Conservation (phyloP, 2,329 filamentous ascomycete species). For the Septoria petroselini region DNA sequence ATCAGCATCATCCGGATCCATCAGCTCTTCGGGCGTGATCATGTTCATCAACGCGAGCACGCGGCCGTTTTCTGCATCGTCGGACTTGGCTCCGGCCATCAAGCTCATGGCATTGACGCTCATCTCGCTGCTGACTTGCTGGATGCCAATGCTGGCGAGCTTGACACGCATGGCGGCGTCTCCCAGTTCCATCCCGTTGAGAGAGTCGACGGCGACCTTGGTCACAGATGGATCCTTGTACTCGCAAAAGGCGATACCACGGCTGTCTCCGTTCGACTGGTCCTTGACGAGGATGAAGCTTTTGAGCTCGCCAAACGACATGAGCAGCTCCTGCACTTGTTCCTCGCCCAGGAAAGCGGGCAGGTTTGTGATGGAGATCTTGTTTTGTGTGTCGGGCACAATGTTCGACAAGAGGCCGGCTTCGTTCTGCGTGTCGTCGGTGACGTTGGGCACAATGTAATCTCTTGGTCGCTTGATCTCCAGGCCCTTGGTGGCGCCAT, state of each 20-base stretch:
- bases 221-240: conserved; percentile 76
- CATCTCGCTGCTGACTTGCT: conserved; percentile 93
- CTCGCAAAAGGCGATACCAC: conserved; percentile 97
- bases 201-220: conserved; percentile 79
- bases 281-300: conserved; percentile 90
- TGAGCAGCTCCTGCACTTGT: conserved; percentile 84
- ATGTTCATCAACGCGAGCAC: conserved; percentile 96
- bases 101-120: conserved; percentile 97
- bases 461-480: conserved; percentile 87
- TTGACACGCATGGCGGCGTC: conserved; percentile 80
- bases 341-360: conserved; percentile 85
- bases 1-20: conserved; percentile 93
- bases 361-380: conserved; percentile 89
- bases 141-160: conserved; percentile 87
- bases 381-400: conserved; percentile 90
- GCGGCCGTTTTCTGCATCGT: conserved; percentile 73
- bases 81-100: conserved; percentile 79
- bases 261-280: conserved; percentile 67
- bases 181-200: conserved; percentile 91
- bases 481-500: conserved; percentile 58
- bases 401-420: conserved; percentile 73
- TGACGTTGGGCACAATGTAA: conserved; percentile 84
- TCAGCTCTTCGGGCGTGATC: conserved; percentile 92
- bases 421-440: conserved; percentile 69
- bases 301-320: conserved; percentile 88